Percentiles rank a stretch among this genome's conserved stretches.
Evolutionary conservation across 768 basidiomycete genomes (phyloP).

Genomic region (Gloeopeniophorella convolvens): DNA sequence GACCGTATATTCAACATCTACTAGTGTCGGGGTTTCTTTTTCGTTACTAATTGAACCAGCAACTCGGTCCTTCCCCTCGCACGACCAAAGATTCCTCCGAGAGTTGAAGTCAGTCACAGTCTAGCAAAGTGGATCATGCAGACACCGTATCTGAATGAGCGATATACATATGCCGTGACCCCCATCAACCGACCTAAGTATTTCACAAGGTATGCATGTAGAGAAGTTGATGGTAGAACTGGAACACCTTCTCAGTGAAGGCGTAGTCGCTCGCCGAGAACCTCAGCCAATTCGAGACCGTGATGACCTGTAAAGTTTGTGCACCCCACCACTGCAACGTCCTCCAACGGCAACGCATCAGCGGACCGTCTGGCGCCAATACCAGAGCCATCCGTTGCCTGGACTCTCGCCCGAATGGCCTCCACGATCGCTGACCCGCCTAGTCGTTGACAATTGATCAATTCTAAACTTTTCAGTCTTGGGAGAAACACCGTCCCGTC

Average conservation of each 20-base stretch:
- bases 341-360: slow-evolving; percentile 22
- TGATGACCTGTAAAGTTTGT: slow-evolving; percentile 25
- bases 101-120: too few species aligned
- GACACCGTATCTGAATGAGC: neutral
- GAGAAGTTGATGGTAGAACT: neutral
- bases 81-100: too few species aligned
- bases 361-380: slow-evolving; percentile 11
- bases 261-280: slow-evolving; percentile 24
- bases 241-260: slow-evolving; percentile 6
- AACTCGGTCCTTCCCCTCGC: too few species aligned
- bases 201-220: neutral
- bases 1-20: too few species aligned
- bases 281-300: slow-evolving; percentile 21
- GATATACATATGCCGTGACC: neutral
- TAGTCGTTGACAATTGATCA: slow-evolving; percentile 59
- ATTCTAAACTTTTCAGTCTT: slow-evolving; percentile 41
- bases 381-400: slow-evolving; percentile 30
- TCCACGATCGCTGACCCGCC: slow-evolving; percentile 52
- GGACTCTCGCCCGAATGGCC: slow-evolving; percentile 43
- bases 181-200: neutral
- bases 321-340: slow-evolving; percentile 28
- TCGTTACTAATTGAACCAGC: too few species aligned
- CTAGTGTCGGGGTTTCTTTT: too few species aligned
- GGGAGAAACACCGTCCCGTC: slow-evolving; percentile 43
- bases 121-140: too few species aligned